Evolutionary conservation across 2,329 filamentous ascomycete species (phyloP).

Genomic region (Boeremia lycopersici): DNA sequence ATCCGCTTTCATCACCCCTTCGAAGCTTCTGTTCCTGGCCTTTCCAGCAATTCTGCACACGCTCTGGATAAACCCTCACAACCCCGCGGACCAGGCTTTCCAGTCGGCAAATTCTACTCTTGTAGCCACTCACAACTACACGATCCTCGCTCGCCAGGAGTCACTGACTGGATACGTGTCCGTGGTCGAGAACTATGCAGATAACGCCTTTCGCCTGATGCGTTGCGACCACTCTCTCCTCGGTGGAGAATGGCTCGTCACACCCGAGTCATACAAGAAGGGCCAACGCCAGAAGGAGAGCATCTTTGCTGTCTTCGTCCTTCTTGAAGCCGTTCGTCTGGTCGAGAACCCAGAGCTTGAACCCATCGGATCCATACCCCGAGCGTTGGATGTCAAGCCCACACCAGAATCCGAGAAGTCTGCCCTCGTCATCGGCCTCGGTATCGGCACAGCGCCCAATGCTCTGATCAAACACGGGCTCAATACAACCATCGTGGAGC

Average conservation of each 20-base stretch:
- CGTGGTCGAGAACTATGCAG: constrained; percentile 73
- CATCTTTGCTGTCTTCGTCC: constrained; percentile 94
- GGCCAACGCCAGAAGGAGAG: constrained; percentile 72
- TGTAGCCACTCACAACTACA: constrained; percentile 66
- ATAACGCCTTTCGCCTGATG: constrained; percentile 77
- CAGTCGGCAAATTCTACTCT: constrained; percentile 70
- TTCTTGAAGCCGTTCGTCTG: constrained; percentile 89
- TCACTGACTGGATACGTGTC: constrained; percentile 92
- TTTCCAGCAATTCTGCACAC: constrained; percentile 77
- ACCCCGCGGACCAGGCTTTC: constrained; percentile 66
- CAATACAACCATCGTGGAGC: constrained; percentile 91
- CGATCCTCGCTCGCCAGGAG: constrained; percentile 79
- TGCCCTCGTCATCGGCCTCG: constrained; percentile 87
- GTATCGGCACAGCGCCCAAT: constrained; percentile 88
- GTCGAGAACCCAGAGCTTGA: constrained; percentile 57
- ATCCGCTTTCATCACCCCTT: constrained; percentile 72
- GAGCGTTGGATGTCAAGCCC: constrained; percentile 47
- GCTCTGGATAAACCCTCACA: constrained; percentile 74
- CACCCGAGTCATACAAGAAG: constrained; percentile 45
- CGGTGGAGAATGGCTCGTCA: constrained; percentile 85
- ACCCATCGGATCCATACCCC: constrained; percentile 8
- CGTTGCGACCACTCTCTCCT: constrained; percentile 93
- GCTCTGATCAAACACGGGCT: constrained; percentile 87
- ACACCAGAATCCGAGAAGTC: constrained; percentile 70
- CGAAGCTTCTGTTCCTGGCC: constrained; percentile 68